A percentile compares a stretch with the other conserved stretches of the same genome.
Conservation (phyloP, 1,139 yeast genomes). For the Pneumocystis carinii region DNA sequence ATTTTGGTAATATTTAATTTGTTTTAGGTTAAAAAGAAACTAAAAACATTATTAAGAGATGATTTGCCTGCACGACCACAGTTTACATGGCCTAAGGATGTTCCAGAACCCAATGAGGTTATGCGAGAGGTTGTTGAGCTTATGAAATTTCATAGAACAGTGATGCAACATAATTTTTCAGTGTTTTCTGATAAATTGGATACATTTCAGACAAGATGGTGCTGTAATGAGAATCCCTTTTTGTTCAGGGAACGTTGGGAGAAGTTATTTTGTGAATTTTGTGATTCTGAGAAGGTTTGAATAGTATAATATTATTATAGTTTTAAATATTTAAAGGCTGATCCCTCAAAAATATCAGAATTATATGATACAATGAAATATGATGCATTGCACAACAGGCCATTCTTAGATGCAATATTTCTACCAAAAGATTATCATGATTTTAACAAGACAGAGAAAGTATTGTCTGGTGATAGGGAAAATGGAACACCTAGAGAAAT, state of each 20-base stretch:
- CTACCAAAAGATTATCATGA: constrained; percentile 40
- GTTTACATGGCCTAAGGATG: constrained; percentile 96
- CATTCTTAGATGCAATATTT: constrained; percentile 70
- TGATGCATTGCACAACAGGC: constrained; percentile 90
- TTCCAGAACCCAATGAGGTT: constrained; percentile 93
- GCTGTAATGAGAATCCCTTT: constrained; percentile 89
- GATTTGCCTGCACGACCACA: constrained; percentile 98
- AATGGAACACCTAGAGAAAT: constrained; percentile 8
- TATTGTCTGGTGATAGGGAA: constrained; percentile 37
- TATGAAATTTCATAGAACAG: constrained; percentile 79
- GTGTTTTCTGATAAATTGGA: constrained; percentile 41
- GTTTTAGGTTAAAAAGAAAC: constrained; percentile 66
- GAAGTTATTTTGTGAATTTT: constrained; percentile 82
- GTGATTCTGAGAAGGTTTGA: constrained; percentile 71
- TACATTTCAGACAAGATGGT: constrained; percentile 70
- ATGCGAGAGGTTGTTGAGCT: constrained; percentile 86
- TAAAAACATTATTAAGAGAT: constrained; percentile 83
- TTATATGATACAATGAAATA: constrained; percentile 96
- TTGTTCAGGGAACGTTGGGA: constrained; percentile 95
- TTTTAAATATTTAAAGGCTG: constrained; percentile 22
- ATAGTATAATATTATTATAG: neutral
- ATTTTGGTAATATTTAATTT: neutral
- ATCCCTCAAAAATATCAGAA: constrained; percentile 93
- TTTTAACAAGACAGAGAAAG: constrained; percentile 6
- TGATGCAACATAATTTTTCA: constrained; percentile 70